A percentile compares a stretch with the other conserved stretches of the same genome.
Evolutionary conservation across 169 alveolate species (phyloP).

Genomic region (Plasmodium sp.): DNA sequence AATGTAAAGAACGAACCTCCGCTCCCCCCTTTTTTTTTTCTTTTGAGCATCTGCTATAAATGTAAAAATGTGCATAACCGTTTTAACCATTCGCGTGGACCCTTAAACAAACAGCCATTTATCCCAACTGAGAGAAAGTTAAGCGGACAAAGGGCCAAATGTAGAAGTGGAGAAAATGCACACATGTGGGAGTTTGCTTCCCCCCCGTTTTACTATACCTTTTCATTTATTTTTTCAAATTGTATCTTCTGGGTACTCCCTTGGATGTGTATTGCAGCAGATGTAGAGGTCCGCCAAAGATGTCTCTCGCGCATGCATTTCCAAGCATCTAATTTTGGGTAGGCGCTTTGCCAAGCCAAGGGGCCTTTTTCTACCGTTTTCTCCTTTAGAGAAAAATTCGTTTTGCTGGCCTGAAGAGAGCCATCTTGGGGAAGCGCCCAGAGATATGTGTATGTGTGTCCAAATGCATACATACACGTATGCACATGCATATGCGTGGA

Average conservation of each 20-base stretch:
- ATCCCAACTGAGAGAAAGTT: background rate
- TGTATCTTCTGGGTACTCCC: background rate
- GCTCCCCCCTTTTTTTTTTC: too few species aligned
- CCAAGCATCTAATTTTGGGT: background rate
- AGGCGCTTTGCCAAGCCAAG: background rate
- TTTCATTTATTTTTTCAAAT: background rate
- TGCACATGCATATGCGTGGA: background rate
- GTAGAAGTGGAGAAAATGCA: background rate
- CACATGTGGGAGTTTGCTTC: background rate
- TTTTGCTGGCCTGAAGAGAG: background rate
- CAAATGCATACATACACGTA: background rate
- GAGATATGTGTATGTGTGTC: background rate
- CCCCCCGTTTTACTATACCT: background rate
- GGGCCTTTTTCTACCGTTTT: background rate
- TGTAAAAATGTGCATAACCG: background rate
- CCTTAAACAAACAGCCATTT: background rate
- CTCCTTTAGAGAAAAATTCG: background rate
- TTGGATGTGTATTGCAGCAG: background rate
- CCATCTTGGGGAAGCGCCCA: background rate
- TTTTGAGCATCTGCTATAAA: background rate
- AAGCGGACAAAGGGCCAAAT: background rate
- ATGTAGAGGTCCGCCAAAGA: background rate
- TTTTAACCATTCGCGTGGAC: background rate
- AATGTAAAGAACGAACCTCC: background rate
- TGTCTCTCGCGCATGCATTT: background rate